These are phyloP conservation scores for Botryotinia convoluta DNA, from an alignment of 2,329 filamentous ascomycete species.

Conservation along the genomic window DNA sequence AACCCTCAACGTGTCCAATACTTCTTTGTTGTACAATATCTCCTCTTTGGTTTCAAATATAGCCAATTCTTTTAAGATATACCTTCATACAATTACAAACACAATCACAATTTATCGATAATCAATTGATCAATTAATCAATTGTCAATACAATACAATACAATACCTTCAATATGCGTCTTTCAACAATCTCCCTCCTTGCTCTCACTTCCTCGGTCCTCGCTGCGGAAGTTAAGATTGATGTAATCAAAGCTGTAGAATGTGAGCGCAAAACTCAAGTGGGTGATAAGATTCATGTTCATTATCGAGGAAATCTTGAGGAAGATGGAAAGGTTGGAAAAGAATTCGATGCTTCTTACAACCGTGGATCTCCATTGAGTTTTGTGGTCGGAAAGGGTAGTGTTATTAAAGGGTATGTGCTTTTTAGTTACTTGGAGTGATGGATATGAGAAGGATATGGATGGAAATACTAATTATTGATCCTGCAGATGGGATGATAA, in stretches of 20 bases:
- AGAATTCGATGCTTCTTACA: constrained; percentile 84
- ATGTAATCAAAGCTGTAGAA: constrained; percentile 69
- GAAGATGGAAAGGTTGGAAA: constrained; percentile 56
- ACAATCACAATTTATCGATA: not conserved
- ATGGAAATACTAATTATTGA: constrained; percentile 11
- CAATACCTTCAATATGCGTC: constrained; percentile 31
- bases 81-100: not conserved
- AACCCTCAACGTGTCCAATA: constrained; percentile 14
- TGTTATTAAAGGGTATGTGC: constrained; percentile 81
- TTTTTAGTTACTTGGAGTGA: no score
- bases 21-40: not conserved
- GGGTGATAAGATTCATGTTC: constrained; percentile 79
- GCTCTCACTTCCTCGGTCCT: constrained; percentile 33
- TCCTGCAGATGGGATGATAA: constrained; percentile 77
- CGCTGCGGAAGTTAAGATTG: constrained; percentile 62
- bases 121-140: constrained; percentile 14
- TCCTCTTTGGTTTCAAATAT: not conserved
- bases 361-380: constrained; percentile 69
- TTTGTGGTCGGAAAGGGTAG: constrained; percentile 78
- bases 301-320: constrained; percentile 80
- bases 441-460: not conserved
- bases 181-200: constrained; percentile 35
- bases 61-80: no score
- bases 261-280: constrained; percentile 75
- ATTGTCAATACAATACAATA: constrained; percentile 5